Conservation (phyloP, 2,329 filamentous ascomycete genomes). For the Endocalyx cinctus region DNA sequence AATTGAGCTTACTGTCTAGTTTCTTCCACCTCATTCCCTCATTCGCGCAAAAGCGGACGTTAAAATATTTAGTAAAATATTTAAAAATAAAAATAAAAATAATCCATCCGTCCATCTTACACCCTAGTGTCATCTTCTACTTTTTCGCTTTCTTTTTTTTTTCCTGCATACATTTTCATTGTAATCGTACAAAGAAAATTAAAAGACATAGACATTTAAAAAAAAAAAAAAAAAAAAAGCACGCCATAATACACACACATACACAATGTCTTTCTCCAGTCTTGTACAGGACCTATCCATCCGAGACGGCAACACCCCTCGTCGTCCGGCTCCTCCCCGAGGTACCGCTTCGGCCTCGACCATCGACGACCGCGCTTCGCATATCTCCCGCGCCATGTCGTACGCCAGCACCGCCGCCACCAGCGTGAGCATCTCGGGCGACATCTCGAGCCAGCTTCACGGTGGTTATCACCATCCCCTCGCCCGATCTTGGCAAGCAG, state of each 20-base stretch:
- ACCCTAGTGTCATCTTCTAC: too few relatives aligned
- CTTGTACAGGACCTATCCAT: constrained; percentile 62
- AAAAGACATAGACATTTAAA: not conserved
- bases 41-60: too few relatives aligned
- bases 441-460: constrained; percentile 80
- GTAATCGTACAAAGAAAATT: too few relatives aligned
- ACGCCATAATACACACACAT: too few relatives aligned
- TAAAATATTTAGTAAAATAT: too few relatives aligned
- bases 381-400: constrained; percentile 60
- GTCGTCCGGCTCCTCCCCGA: constrained; percentile 38
- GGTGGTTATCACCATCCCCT: constrained; percentile 79
- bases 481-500: constrained; percentile 75
- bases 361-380: constrained; percentile 56
- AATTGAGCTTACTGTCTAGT: too few relatives aligned
- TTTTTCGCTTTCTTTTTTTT: too few relatives aligned
- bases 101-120: too few relatives aligned
- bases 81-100: too few relatives aligned
- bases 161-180: not conserved
- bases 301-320: constrained; percentile 45
- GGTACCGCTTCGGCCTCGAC: constrained; percentile 47
- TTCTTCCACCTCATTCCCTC: too few relatives aligned
- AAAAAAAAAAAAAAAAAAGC: not conserved
- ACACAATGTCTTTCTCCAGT: constrained; percentile 62
- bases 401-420: constrained; percentile 64
- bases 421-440: constrained; percentile 65